Evolutionary conservation across 2,329 filamentous ascomycete genomes (phyloP), one percentile per base, ranked within the genome.

Genomic region (Scopulariopsis brevicaulis): DNA sequence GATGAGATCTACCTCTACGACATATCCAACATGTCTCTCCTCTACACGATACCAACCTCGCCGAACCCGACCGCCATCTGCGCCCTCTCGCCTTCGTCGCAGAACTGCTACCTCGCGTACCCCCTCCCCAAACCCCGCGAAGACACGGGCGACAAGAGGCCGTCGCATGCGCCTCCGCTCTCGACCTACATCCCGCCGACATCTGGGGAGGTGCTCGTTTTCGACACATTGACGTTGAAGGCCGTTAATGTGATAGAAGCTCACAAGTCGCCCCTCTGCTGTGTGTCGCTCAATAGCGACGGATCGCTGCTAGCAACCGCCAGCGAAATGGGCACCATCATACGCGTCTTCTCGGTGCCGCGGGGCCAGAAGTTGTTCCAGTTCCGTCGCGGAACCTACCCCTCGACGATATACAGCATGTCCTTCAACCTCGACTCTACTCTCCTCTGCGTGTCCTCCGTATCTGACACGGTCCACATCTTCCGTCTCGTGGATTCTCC

Each of bases 1-100:
- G 91, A 96, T 65, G 89, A 96, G 69, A 96, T 97, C 62, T 99
- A 97, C 73, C 81, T 99, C 54, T 99, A 99, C 75, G 94, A 99
- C 71, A 97, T 99, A 63, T 91, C 92, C 73, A 97, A 96, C 69
- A 97, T 99, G 93, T 93, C 89, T 66, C 83, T 97, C 59, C 79
- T 97, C 48, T 88, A 91, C 71, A 96, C 90, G 6, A 96, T 97
- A 63, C 85, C 91, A 60, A 97, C 93, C 6, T 96, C 93, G 3
- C 90, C 94, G 7, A 99, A 99, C 66, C 90, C 92, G 1, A 85
- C 84, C 62, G 91, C 90, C 37, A 94, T 97, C 60, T 96, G 91
- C 72, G 89, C 92, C 4, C 81, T 99, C 5, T 96, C 93, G 1
- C 90, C 94, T 1, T 96, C 91, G 1, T 96, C 92, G 5, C 93